Conservation (phyloP, 2,329 filamentous ascomycete species). For the Cordyceps farinosa region DNA sequence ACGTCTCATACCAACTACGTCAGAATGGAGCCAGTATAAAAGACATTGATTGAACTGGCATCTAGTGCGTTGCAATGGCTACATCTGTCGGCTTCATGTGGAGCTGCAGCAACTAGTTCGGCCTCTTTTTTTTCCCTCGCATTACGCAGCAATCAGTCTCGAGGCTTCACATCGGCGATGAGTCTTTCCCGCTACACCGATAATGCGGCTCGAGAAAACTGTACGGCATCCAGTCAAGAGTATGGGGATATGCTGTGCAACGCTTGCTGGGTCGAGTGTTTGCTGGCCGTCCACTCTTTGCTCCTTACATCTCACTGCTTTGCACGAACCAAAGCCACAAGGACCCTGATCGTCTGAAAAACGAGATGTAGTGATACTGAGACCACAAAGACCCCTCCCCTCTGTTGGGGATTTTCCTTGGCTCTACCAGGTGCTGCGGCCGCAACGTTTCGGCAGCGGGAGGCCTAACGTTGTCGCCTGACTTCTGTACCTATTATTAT, state of each 20-base stretch:
- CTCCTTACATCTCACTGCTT: not conserved
- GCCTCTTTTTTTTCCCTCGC: not conserved
- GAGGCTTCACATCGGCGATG: slow-evolving; percentile 3
- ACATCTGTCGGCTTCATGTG: slow-evolving; percentile 9
- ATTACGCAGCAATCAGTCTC: not conserved
- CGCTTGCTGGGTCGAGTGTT: not conserved
- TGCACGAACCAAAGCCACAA: not conserved
- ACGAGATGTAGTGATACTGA: not conserved
- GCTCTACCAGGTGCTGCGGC: not conserved
- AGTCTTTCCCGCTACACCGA: not conserved
- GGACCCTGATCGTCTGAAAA: not conserved
- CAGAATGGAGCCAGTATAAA: slow-evolving; percentile 10
- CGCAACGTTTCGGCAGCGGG: not conserved
- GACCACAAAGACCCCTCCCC: not conserved
- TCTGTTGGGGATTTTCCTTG: not conserved
- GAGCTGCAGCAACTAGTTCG: not conserved
- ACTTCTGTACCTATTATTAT: slow-evolving; percentile 12
- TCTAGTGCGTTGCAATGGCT: slow-evolving; percentile 6
- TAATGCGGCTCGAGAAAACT: not conserved
- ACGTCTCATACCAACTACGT: slow-evolving; percentile 10
- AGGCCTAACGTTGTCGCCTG: slow-evolving; percentile 3
- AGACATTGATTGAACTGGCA: slow-evolving; percentile 2
- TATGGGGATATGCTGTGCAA: not conserved
- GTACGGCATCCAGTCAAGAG: not conserved
- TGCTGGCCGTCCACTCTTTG: not conserved